A percentile compares a stretch with the other conserved stretches of the same genome.
phyloP scores from a whole-genome alignment of 371 early-diverging fungal genomes.

The Haplosporangium sp. region DNA sequence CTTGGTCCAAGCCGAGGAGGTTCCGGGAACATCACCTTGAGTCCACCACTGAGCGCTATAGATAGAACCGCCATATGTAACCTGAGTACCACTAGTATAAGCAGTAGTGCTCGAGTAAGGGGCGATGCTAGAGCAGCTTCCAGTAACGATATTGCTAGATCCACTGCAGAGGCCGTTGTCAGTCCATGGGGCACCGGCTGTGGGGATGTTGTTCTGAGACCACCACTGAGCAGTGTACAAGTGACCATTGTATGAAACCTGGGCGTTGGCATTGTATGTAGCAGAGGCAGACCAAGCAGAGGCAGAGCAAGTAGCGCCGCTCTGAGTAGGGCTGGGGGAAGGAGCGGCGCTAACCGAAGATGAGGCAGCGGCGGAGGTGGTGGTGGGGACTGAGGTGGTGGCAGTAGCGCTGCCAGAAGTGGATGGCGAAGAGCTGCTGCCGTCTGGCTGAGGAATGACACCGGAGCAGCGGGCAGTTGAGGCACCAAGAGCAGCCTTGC shows the following conservation, averaged over 20 bases:
- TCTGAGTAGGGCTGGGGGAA: background rate
- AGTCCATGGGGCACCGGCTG: conserved; percentile 46
- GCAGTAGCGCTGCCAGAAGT: conserved; percentile 15
- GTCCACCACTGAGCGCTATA: conserved; percentile 61
- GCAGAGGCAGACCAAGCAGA: conserved; percentile 55
- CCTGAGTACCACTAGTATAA: conserved; percentile 60
- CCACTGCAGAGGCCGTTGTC: conserved; percentile 44
- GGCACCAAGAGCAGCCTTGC: conserved; percentile 56
- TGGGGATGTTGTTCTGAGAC: conserved; percentile 56
- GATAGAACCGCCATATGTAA: conserved; percentile 58
- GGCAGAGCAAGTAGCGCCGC: conserved; percentile 16
- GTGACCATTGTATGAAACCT: conserved; percentile 62
- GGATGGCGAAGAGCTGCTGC: conserved; percentile 11
- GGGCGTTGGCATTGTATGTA: conserved; percentile 55
- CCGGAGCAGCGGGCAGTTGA: conserved; percentile 52
- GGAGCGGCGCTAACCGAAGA: conserved; percentile 23
- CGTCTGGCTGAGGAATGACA: conserved; percentile 43
- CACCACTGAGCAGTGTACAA: conserved; percentile 56
- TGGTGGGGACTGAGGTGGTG: conserved; percentile 11
- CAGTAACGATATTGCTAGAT: background rate
- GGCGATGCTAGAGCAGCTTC: conserved; percentile 24
- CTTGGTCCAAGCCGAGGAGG: conserved; percentile 42
- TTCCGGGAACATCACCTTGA: conserved; percentile 53
- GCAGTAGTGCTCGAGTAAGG: conserved; percentile 50
- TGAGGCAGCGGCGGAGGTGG: conserved; percentile 6